Conservation (phyloP, 2,329 filamentous ascomycete genomes). For the Neocatenulostroma microsporum region DNA sequence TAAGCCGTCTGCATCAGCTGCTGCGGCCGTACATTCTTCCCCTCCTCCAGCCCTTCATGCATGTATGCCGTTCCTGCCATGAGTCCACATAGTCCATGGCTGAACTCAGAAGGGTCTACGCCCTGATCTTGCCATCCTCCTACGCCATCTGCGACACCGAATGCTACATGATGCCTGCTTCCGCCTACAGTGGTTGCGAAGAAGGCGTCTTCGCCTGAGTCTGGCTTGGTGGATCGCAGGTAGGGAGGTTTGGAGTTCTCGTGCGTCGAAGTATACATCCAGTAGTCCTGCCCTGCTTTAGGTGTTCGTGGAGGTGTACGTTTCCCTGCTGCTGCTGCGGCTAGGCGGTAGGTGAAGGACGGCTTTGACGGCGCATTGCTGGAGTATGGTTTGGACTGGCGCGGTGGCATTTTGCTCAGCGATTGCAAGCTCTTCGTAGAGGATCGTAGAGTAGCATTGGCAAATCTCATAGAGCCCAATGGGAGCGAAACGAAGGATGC, state of each 20-base stretch:
- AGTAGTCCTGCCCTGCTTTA: slow-evolving; percentile 43
- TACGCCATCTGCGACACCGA: slow-evolving; percentile 89
- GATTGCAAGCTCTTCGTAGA: neutral
- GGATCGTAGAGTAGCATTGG: slow-evolving; percentile 5
- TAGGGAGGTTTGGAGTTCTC: slow-evolving; percentile 41
- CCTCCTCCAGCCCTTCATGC: slow-evolving; percentile 34
- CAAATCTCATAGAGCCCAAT: slow-evolving; percentile 1
- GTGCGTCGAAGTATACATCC: slow-evolving; percentile 27
- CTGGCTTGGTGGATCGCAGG: slow-evolving; percentile 42
- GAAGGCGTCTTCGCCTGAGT: slow-evolving; percentile 92
- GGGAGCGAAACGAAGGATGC: slow-evolving; percentile 11
- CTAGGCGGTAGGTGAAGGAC: slow-evolving; percentile 31
- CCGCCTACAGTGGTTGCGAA: slow-evolving; percentile 72
- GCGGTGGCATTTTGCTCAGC: slow-evolving; percentile 2
- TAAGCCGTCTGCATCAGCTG: slow-evolving; percentile 76
- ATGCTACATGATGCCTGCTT: slow-evolving; percentile 61
- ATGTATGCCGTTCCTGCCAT: slow-evolving; percentile 55
- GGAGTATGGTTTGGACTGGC: slow-evolving; percentile 6
- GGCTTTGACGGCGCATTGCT: slow-evolving; percentile 4
- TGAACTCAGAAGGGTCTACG: slow-evolving; percentile 91
- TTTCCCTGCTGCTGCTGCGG: slow-evolving; percentile 31
- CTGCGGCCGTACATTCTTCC: slow-evolving; percentile 42
- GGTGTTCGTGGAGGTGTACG: slow-evolving; percentile 31
- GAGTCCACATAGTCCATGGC: slow-evolving; percentile 84
- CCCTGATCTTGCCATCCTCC: slow-evolving; percentile 91